Conservation (phyloP, 345 rosid genomes). For the Syzygium aqueum region DNA sequence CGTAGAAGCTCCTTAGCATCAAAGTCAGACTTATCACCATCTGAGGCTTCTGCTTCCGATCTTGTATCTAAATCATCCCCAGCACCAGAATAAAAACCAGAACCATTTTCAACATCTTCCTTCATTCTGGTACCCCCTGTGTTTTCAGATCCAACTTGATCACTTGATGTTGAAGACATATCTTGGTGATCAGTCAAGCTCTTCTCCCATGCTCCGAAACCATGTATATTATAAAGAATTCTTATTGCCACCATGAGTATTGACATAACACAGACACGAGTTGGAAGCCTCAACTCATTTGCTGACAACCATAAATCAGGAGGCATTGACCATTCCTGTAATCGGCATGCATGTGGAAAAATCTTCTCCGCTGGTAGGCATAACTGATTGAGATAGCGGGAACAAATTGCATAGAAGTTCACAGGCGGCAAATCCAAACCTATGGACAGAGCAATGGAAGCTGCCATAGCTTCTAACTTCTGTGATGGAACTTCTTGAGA, state of each 20-base stretch:
- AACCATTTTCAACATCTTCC: constrained; percentile 4
- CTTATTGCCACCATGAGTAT: constrained; percentile 48
- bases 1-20: constrained; percentile 38
- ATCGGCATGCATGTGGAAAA: constrained; percentile 41
- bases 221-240: constrained; percentile 50
- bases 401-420: constrained; percentile 56
- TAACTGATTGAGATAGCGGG: constrained; percentile 42
- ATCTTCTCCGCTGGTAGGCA: constrained; percentile 46
- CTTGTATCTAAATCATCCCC: constrained; percentile 17
- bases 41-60: constrained; percentile 5
- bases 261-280: constrained; percentile 54
- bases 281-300: constrained; percentile 53
- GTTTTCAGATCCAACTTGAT: constrained; percentile 6
- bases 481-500: constrained; percentile 34
- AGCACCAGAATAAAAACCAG: constrained; percentile 9
- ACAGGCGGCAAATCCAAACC: constrained; percentile 70
- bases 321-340: constrained; percentile 67
- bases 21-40: constrained; percentile 9
- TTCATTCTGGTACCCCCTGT: not conserved
- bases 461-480: constrained; percentile 49
- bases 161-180: not conserved
- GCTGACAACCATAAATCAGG: constrained; percentile 65
- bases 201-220: constrained; percentile 66
- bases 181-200: constrained; percentile 12
- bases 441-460: constrained; percentile 45